A percentile compares a stretch with the other conserved stretches of the same genome.
These are phyloP conservation scores for Ampelocalamus luodianensis DNA, from an alignment of 176 grass and related monocot species.

Conservation along the genomic window DNA sequence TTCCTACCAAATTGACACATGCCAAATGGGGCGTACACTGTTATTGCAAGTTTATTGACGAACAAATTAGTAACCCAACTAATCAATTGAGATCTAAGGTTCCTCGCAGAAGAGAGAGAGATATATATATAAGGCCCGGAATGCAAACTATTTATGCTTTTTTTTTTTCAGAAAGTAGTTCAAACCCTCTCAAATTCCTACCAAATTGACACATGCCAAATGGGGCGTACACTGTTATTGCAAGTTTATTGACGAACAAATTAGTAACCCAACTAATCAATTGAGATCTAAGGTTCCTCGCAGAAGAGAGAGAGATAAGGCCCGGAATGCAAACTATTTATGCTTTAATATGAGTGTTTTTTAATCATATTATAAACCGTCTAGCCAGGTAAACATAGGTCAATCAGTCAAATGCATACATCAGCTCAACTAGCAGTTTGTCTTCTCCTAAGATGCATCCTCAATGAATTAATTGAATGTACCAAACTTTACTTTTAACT, in stretches of 20 bases:
- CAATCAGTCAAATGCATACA: conserved; percentile 17
- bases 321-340: not conserved
- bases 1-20: not conserved
- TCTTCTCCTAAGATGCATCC: not conserved
- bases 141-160: not conserved
- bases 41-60: not conserved
- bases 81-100: not conserved
- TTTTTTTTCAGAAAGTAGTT: too few relatives aligned
- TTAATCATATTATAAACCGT: not conserved
- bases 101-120: too few relatives aligned
- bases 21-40: not conserved
- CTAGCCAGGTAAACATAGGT: not conserved
- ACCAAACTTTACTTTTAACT: conserved; percentile 30
- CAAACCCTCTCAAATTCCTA: not conserved
- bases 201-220: not conserved
- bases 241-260: not conserved
- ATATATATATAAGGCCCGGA: too few relatives aligned
- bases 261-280: not conserved
- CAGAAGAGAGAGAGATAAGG: too few relatives aligned
- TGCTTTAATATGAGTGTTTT: not conserved
- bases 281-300: not conserved
- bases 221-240: not conserved
- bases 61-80: not conserved
- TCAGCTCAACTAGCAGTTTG: not conserved
- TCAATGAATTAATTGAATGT: conserved; percentile 12